These are phyloP conservation scores for Rhizopus arrhizus DNA, from an alignment of 371 early-diverging fungal genomes.

Conservation along the genomic window DNA sequence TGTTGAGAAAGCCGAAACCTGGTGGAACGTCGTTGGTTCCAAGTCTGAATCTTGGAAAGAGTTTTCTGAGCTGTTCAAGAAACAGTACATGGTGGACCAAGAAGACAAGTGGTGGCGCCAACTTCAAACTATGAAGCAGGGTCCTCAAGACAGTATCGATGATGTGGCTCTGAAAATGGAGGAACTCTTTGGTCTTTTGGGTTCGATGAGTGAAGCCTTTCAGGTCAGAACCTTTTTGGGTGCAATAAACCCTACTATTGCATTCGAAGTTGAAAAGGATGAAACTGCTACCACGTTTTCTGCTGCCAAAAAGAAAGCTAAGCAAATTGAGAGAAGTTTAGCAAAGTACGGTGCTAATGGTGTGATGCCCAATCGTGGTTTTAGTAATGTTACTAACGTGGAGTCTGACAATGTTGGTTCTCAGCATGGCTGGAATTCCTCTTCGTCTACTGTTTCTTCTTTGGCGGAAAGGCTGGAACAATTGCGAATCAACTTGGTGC, in stretches of 20 bases:
- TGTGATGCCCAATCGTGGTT: neutral
- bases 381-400: neutral
- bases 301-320: slow-evolving; percentile 5
- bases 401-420: neutral
- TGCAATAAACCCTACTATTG: slow-evolving; percentile 9
- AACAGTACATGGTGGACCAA: no score
- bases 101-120: no score
- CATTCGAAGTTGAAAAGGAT: slow-evolving; percentile 18
- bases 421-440: neutral
- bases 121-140: no score
- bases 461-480: slow-evolving; percentile 9
- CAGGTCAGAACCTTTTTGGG: slow-evolving; percentile 17
- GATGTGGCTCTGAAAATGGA: slow-evolving; percentile 11
- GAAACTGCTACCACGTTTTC: neutral
- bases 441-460: neutral
- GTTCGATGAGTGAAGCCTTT: neutral
- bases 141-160: neutral
- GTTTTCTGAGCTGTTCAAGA: no score
- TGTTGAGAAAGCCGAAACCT: no score
- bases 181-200: slow-evolving; percentile 13
- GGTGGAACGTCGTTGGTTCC: no score
- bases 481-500: slow-evolving; percentile 14
- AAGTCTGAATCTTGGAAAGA: no score
- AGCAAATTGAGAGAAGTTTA: slow-evolving; percentile 3
- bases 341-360: neutral